phyloP scores from a whole-genome alignment of 257 asterid species.

The Salvia splendens region DNA sequence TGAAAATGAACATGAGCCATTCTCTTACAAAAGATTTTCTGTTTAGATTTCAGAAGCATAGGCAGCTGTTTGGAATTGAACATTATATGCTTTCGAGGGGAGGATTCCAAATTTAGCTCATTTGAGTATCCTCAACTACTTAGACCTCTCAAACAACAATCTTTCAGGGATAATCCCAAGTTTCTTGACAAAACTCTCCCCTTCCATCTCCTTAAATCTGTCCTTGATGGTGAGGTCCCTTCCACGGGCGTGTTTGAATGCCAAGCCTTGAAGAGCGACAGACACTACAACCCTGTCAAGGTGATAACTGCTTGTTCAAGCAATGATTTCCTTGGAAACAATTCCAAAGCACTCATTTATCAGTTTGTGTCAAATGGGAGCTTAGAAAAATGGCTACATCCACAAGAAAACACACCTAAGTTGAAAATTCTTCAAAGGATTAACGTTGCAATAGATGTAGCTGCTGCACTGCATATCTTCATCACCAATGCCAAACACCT shows the following conservation, averaged over 20 bases:
- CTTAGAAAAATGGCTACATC: conserved; percentile 54
- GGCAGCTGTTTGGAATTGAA: conserved; percentile 43
- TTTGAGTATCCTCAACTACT: conserved; percentile 35
- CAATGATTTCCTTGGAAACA: conserved; percentile 44
- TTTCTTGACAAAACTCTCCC: conserved; percentile 30
- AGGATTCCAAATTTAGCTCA: conserved; percentile 39
- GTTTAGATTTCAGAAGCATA: conserved; percentile 45
- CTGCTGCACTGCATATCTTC: conserved; percentile 55
- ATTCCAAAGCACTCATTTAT: conserved; percentile 53
- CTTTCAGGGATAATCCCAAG: conserved; percentile 43
- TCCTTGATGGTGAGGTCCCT: conserved; percentile 58
- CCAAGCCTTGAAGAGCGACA: conserved; percentile 43
- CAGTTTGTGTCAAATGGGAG: conserved; percentile 53
- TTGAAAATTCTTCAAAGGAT: conserved; percentile 44
- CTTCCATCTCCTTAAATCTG: conserved; percentile 39
- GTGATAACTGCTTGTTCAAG: conserved; percentile 60
- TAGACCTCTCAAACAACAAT: conserved; percentile 48
- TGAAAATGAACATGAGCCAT: conserved; percentile 38
- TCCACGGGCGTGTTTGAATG: too few relatives aligned
- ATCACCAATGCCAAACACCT: conserved; percentile 42
- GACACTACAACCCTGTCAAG: conserved; percentile 52
- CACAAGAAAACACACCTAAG: conserved; percentile 29
- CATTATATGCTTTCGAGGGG: conserved; percentile 39
- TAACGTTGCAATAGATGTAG: conserved; percentile 45
- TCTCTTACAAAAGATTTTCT: conserved; percentile 45